Base-by-base conservation (phyloP, 179 eudicot genomes). In the Beta macrorhiza region DNA sequence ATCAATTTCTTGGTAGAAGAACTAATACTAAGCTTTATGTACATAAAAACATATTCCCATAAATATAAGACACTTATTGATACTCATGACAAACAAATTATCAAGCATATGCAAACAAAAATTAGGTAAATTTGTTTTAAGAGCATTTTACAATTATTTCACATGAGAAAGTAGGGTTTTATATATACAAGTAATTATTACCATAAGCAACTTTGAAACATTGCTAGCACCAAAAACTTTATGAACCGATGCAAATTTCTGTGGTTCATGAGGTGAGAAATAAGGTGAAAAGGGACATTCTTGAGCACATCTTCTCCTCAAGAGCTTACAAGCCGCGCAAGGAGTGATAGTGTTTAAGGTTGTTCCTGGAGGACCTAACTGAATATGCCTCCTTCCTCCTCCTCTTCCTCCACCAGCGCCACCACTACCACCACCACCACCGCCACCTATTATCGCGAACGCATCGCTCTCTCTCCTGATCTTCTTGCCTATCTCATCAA, bases 211-310 rank as follows among this genome's bases (percentile, higher is more conserved):
- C 89, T 92, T 92, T 83, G 92, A 92, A 80, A 90, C 96, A 85
- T 93, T 93, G 84, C 97, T 93, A 49, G 97, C 97, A 64, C 97
- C 97, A 82, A 90, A 93, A 83, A 92, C 89, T 78, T 89, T 92
- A 83, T 90, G 96, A 83, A 92, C 96, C 6, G 93, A 84, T 17
- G 96, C 96, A 55, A 92, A 92, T 57, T 90, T 89, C n/a, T 90
- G 89, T 17, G 96, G 96, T 81, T 92, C 93, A 73, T 89, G 93
- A 17, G 96, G 96, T 9, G 96, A 89, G 79, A 92, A 92, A 65
- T 92, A 92, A 11, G 96, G 96, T 63, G 91, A 90, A 77, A 92
- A 92, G 10, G 96, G 91, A 78, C 96, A 92, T 62, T 92, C 93
- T 81, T 89, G 89, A 19, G 93, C 92, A 75, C 96, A 92, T 42